Percentiles rank a stretch among this genome's conserved stretches.
These are phyloP conservation scores for Peronospora belbahrii DNA, from an alignment of 352 stramenopile species.

Conservation along the genomic window DNA sequence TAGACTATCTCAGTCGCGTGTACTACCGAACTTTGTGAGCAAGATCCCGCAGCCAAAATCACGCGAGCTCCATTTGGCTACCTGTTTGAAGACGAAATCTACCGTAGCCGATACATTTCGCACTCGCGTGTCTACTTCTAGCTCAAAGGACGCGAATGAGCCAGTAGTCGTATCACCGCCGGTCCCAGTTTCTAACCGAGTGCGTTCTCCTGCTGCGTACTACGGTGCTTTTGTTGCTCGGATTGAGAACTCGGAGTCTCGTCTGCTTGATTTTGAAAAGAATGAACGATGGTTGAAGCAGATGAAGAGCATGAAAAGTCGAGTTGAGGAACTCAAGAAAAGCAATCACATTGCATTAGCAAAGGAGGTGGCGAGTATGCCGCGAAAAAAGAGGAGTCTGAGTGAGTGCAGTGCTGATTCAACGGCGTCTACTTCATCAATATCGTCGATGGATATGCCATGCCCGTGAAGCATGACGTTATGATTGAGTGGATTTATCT, in stretches of 20 bases:
- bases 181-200: conserved; percentile 14
- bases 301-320: conserved; percentile 23
- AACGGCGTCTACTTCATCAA: conserved; percentile 24
- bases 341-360: conserved; percentile 17
- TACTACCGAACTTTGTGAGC: conserved; percentile 6
- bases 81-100: conserved; percentile 13
- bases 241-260: conserved; percentile 27
- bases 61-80: conserved; percentile 16
- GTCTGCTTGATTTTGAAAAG: conserved; percentile 29
- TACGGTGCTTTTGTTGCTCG: conserved; percentile 25
- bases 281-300: conserved; percentile 27
- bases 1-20: neutral
- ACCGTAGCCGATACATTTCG: neutral
- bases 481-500: conserved; percentile 9
- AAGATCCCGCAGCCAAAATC: conserved; percentile 29
- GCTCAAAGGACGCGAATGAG: conserved; percentile 2
- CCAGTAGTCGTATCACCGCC: conserved; percentile 12
- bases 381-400: conserved; percentile 25
- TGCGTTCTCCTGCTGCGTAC: conserved; percentile 16
- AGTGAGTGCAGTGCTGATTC: conserved; percentile 31
- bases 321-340: conserved; percentile 26
- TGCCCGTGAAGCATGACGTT: too few relatives aligned
- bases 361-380: conserved; percentile 12
- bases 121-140: conserved; percentile 3
- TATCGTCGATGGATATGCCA: conserved; percentile 26